phyloP scores from a whole-genome alignment of 768 basidiomycete genomes.

The Hemileccinum rubropunctum region DNA sequence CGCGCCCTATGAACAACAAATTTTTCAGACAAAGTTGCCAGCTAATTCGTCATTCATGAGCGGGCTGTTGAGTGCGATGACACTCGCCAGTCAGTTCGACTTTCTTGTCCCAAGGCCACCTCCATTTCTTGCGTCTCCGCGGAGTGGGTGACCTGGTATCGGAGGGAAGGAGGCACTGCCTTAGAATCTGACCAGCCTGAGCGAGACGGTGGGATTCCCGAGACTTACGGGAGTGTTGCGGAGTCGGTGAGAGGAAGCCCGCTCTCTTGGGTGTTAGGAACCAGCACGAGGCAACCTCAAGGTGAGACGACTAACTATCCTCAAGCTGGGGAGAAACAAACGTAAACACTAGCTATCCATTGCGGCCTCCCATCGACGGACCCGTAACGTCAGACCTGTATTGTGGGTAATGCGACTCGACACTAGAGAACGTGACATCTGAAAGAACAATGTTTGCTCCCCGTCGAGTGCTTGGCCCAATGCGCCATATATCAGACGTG shows the following conservation, averaged over 20 bases:
- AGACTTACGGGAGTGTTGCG: slow-evolving; percentile 59
- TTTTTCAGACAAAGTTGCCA: slow-evolving; percentile 89
- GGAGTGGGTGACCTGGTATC: slow-evolving; percentile 13
- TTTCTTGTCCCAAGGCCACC: slow-evolving; percentile 83
- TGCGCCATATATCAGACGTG: no score
- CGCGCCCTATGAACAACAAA: slow-evolving; percentile 91
- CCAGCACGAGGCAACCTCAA: no score
- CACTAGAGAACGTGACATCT: no score
- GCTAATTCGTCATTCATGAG: slow-evolving; percentile 62
- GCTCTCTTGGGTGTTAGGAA: slow-evolving; percentile 47
- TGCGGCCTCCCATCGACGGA: no score
- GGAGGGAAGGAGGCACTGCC: slow-evolving; percentile 41
- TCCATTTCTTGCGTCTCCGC: slow-evolving; percentile 46
- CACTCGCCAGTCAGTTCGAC: slow-evolving; percentile 66
- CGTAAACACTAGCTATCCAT: no score
- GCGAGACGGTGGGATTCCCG: slow-evolving; percentile 47
- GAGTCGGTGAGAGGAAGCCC: slow-evolving; percentile 54
- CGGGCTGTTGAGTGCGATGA: slow-evolving; percentile 80
- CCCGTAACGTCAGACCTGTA: no score
- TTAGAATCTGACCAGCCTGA: slow-evolving; percentile 68
- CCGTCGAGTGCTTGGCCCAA: no score
- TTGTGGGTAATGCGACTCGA: no score
- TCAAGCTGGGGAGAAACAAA: no score
- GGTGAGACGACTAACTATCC: no score
- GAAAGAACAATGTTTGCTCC: no score